Base-by-base conservation (phyloP, 1,284 basidiomycete species). In the Trametes hirsuta region DNA sequence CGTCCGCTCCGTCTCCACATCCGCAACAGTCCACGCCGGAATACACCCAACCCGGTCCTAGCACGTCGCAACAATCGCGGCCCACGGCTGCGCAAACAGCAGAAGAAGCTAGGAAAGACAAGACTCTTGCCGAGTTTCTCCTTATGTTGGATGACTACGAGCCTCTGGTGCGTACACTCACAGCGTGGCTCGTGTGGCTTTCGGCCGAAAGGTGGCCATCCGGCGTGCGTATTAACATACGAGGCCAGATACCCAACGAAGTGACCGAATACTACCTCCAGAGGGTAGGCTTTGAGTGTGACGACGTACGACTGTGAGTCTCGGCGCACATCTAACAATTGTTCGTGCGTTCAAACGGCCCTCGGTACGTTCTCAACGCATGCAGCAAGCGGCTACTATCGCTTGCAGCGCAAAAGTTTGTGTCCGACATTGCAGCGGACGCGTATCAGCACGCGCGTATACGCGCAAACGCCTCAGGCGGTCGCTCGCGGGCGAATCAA, bases 191-290 rank as follows among this genome's bases (percentile, higher is more conserved):
- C 4, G 24, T 12, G 39, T 35, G 35, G 42, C 47, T n/a, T n/a
- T 10, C 22, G 41, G 25, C 18, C 54, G 48, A 25, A 41, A n/a
- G 6, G 22, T n/a, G 6, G 15, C 8, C 47, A 21, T 22, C 18
- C 35, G 11, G 36, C 53, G 24, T 41, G 39, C 24, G 47, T 58
- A 42, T 62, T 66, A 37, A 67, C 59, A n/a, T 35, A 21, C 46
- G 21, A 35, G 30, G 30, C 22, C 44, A 97, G 94, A 95, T 99
- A 67, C 97, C 97, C 1, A 97, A 97, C 73, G 95, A 99, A 75
- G 95, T 99, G 14, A 97, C 97, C 4, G 95, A 98, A 71, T 98
- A 97, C 76, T 99, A 98, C 76, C 85, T 99, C 10, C 95, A 99
- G 75, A 84, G 90, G 61, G 93, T 96, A 21, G 97, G 97, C 0